Conservation (phyloP, 2,329 filamentous ascomycete genomes). For the Pezicula rhizophila region DNA sequence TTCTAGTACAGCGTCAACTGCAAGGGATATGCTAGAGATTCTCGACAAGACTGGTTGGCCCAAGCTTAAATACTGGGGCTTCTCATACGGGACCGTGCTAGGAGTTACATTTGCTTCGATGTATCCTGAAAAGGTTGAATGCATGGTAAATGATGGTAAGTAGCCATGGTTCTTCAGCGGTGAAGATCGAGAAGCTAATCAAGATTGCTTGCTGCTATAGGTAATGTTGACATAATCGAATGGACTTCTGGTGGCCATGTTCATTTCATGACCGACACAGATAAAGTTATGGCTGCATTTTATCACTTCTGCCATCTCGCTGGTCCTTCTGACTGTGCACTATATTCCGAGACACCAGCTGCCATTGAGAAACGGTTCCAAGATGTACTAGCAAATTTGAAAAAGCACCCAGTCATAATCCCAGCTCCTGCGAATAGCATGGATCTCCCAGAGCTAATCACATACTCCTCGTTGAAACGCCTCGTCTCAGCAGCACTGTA, state of each 20-base stretch:
- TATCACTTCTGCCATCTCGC: conserved; percentile 22
- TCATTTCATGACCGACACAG: conserved; percentile 33
- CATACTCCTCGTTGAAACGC: conserved; percentile 21
- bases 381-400: conserved; percentile 35
- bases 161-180: not conserved
- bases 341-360: conserved; percentile 16
- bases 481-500: conserved; percentile 24
- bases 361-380: conserved; percentile 19
- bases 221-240: conserved; percentile 20
- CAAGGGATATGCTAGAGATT: conserved; percentile 29
- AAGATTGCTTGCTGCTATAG: not conserved
- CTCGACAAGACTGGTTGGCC: conserved; percentile 21
- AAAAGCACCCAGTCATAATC: conserved; percentile 24
- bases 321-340: conserved; percentile 27
- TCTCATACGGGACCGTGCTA: conserved; percentile 42
- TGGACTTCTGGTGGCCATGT: conserved; percentile 28
- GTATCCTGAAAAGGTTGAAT: conserved; percentile 34
- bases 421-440: conserved; percentile 1
- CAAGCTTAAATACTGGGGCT: conserved; percentile 42
- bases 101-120: conserved; percentile 39
- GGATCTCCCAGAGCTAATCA: conserved; percentile 20
- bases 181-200: not conserved
- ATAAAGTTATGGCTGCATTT: conserved; percentile 23
- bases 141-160: conserved; percentile 30
- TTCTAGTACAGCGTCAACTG: conserved; percentile 24